Evolutionary conservation across 2,329 filamentous ascomycete species (phyloP).

Genomic region (Apiospora pterosperma): DNA sequence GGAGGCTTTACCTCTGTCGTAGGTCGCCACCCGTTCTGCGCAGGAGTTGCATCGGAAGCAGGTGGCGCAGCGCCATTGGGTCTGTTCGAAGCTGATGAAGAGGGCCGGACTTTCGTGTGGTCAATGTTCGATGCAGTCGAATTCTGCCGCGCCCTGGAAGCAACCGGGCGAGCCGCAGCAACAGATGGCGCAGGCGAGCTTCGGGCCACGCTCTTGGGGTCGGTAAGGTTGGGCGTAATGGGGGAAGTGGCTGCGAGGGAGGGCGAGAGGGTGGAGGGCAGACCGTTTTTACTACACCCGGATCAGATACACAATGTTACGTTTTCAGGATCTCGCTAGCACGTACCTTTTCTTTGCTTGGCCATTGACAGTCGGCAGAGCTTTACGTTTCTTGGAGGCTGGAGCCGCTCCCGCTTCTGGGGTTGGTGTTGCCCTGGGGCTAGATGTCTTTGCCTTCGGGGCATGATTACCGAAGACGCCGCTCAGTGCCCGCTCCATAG

Average conservation of each 20-base stretch:
- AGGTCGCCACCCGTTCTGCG: constrained; percentile 26
- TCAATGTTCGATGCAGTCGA: constrained; percentile 62
- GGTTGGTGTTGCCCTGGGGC: constrained; percentile 65
- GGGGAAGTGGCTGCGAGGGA: constrained; percentile 70
- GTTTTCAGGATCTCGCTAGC: background rate
- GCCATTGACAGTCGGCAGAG: constrained; percentile 60
- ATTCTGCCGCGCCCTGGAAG: constrained; percentile 72
- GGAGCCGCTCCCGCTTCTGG: constrained; percentile 44
- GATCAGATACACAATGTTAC: background rate
- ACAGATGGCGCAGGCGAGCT: constrained; percentile 57
- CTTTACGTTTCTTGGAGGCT: constrained; percentile 69
- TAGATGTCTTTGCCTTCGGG: constrained; percentile 58
- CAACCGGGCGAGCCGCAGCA: constrained; percentile 56
- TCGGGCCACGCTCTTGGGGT: constrained; percentile 48
- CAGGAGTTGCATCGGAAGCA: constrained; percentile 31
- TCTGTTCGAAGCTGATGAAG: constrained; percentile 60
- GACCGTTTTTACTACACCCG: constrained; percentile 23
- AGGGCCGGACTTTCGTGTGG: constrained; percentile 49
- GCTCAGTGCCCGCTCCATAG: constrained; percentile 69
- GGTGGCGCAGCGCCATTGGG: constrained; percentile 47
- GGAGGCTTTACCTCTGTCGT: constrained; percentile 46
- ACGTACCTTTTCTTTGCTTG: constrained; percentile 75
- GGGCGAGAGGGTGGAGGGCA: constrained; percentile 58
- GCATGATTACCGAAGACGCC: constrained; percentile 47
- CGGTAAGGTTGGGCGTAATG: constrained; percentile 65